Percentiles rank a stretch among this genome's conserved stretches.
Conservation (phyloP, 2,329 filamentous ascomycete species). For the Knufia petricola region DNA sequence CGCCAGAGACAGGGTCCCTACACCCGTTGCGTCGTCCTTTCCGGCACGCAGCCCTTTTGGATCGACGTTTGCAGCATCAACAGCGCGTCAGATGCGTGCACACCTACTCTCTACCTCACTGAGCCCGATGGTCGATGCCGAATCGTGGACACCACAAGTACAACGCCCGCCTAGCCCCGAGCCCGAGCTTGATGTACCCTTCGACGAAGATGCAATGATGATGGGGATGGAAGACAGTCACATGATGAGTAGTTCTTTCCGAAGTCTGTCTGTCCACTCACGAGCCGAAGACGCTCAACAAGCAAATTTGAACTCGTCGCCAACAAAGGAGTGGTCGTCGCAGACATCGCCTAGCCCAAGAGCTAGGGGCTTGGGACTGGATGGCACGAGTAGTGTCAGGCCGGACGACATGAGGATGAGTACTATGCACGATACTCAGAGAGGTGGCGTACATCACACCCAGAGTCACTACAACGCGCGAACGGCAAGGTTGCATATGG, state of each 20-base stretch:
- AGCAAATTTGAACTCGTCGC: slow-evolving; percentile 3
- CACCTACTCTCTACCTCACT: slow-evolving; percentile 13
- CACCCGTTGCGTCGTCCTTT: slow-evolving; percentile 15
- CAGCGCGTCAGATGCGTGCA: slow-evolving; percentile 11
- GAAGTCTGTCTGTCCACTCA: slow-evolving; percentile 6
- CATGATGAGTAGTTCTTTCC: slow-evolving; percentile 8
- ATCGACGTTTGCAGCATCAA: slow-evolving; percentile 12
- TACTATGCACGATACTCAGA: slow-evolving; percentile 1
- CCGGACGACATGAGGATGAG: slow-evolving; percentile 12
- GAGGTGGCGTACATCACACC: not conserved
- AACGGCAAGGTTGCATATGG: slow-evolving; percentile 57
- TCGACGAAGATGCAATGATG: slow-evolving; percentile 17
- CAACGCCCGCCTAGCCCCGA: slow-evolving; percentile 17
- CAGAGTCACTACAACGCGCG: slow-evolving; percentile 6
- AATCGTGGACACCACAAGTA: slow-evolving; percentile 19
- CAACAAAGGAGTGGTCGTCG: not conserved
- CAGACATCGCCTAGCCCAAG: slow-evolving; percentile 3
- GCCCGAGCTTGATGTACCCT: not conserved
- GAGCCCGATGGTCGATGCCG: slow-evolving; percentile 22
- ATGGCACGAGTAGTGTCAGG: not conserved
- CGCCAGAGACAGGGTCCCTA: slow-evolving; percentile 18
- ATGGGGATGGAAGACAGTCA: slow-evolving; percentile 13
- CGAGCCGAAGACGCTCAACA: slow-evolving; percentile 2
- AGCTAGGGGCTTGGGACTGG: slow-evolving; percentile 12
- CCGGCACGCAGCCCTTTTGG: slow-evolving; percentile 16